A percentile compares a stretch with the other conserved stretches of the same genome.
phyloP scores from a whole-genome alignment of 805 yeast genomes.

The Myxozyma neotropica region DNA sequence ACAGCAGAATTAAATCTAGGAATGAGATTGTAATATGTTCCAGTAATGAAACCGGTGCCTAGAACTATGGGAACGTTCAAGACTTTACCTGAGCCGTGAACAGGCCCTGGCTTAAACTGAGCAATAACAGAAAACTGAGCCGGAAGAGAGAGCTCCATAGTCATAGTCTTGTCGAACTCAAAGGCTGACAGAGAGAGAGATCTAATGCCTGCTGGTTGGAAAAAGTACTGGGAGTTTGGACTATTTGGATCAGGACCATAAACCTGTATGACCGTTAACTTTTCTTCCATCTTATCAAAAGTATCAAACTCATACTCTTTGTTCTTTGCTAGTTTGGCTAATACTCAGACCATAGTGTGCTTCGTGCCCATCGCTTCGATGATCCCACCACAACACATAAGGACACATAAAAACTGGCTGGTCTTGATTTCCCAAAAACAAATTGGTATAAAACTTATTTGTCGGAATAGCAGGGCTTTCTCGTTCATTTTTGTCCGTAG shows the following conservation, averaged over 20 bases:
- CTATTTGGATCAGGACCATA: conserved; percentile 49
- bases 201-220: conserved; percentile 59
- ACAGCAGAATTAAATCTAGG: conserved; percentile 44
- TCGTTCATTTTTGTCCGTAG: conserved; percentile 6
- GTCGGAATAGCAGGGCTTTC: conserved; percentile 55
- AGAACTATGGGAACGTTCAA: conserved; percentile 51
- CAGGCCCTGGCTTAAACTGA: conserved; percentile 21
- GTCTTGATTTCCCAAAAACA: conserved; percentile 59
- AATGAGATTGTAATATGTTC: conserved; percentile 44
- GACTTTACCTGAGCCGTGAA: conserved; percentile 18
- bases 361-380: conserved; percentile 39
- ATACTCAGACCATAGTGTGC: conserved; percentile 60
- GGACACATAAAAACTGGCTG: conserved; percentile 68
- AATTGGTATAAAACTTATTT: conserved; percentile 73
- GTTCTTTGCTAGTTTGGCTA: conserved; percentile 54
- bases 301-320: conserved; percentile 43
- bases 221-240: conserved; percentile 51
- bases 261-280: conserved; percentile 34
- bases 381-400: conserved; percentile 61
- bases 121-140: conserved; percentile 36
- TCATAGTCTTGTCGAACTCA: conserved; percentile 48
- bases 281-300: background rate
- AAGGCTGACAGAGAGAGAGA: conserved; percentile 60
- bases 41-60: conserved; percentile 63
- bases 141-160: conserved; percentile 21